A percentile compares a stretch with the other conserved stretches of the same genome.
phyloP scores from a whole-genome alignment of 768 basidiomycete genomes.

The Lyophyllum decastes region DNA sequence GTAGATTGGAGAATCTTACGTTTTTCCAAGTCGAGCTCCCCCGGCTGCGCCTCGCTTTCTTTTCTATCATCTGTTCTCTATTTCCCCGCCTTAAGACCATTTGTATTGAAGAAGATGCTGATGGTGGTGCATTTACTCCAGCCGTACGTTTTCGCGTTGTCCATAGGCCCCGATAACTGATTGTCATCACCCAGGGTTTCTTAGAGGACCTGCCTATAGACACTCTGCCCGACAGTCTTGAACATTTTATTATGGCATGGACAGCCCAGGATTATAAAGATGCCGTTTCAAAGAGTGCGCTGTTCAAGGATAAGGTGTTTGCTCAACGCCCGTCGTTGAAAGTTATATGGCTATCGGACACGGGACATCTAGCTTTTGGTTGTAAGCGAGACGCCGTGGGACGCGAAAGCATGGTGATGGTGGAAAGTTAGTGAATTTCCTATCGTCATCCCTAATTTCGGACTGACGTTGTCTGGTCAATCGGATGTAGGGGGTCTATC shows the following conservation, averaged over 20 bases:
- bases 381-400: background rate
- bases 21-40: background rate
- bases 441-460: too few relatives aligned
- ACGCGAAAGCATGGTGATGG: too few relatives aligned
- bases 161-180: background rate
- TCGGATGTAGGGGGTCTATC: too few relatives aligned
- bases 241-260: background rate
- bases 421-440: too few relatives aligned
- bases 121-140: background rate
- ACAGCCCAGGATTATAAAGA: background rate
- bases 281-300: background rate
- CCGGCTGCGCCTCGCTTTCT: background rate
- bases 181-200: background rate
- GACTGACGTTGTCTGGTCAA: too few relatives aligned
- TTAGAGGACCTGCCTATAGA: constrained; percentile 1
- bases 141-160: background rate
- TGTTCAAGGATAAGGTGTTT: background rate
- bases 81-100: background rate
- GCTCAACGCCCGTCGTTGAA: background rate
- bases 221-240: background rate
- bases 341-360: background rate
- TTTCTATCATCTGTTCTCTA: background rate
- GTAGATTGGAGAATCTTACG: background rate
- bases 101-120: background rate
- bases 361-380: background rate